Evolutionary conservation across 176 grass and related monocot genomes (phyloP), one percentile per base, ranked within the genome.

Genomic region (Aegilops bicornis): DNA sequence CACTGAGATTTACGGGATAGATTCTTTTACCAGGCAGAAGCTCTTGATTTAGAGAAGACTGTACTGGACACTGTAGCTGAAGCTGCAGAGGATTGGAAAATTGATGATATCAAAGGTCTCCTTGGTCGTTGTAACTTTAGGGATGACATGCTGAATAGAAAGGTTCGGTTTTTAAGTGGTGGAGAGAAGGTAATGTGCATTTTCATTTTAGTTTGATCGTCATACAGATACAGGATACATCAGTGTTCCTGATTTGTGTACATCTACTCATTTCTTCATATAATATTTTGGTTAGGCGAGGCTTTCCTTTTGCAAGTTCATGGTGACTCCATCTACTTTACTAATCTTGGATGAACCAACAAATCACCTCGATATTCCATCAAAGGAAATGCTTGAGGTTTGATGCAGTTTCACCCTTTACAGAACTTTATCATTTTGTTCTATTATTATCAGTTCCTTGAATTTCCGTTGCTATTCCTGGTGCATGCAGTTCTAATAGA

Each of bases 311-410:
- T 99, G 97, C 88, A 99, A 99, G 90, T 99, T 99, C 69, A 93
- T 99, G 97, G 97, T 99, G 83, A 99, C 93, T 77, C 97, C 97
- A 71, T 99, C 97, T 87, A 99, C 89, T 90, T 79, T 99, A 62
- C 82, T 99, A 80, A 93, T 99, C 66, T 89, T 99, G 85, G 97
- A 99, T 84, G 97, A 99, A 89, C 97, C 97, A 32, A 99, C 97
- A 85, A 99, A 99, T 77, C 97, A 99, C 86, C 93, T 99, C 66
- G 97, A 99, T 85, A 99, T 99, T 48, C 97, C 97, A 87, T 94
- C 97, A 24, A 99, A 99, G 92, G 97, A 99, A 82, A 99, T 99
- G 97, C 92, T 99, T 75, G 97, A 99, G 89, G 97, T 99, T 71
- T 23, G 76, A 74, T 76, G 69, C 35, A 48, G 27, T 86, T 73